A percentile compares a stretch with the other conserved stretches of the same genome.
phyloP scores from a whole-genome alignment of 1,139 yeast species.

The Hanseniaspora sp. region DNA sequence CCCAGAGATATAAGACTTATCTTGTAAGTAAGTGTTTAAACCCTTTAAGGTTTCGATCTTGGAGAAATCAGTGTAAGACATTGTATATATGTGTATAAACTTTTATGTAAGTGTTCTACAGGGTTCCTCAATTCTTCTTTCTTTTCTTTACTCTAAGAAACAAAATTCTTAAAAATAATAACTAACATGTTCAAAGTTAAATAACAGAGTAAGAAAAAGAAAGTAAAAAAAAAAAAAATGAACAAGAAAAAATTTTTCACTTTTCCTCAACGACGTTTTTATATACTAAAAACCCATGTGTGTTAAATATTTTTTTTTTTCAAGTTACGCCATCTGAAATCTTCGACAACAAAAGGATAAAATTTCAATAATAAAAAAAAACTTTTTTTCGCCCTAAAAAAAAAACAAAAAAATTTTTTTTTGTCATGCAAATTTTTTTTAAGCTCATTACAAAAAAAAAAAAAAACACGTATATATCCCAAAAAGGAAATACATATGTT shows the following conservation, averaged over 20 bases:
- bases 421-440: too few species aligned
- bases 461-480: too few species aligned
- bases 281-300: background rate
- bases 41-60: slow-evolving; percentile 71
- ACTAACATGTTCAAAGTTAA: too few species aligned
- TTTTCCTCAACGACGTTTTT: slow-evolving; percentile 8
- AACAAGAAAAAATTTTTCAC: background rate
- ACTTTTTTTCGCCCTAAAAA: background rate
- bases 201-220: too few species aligned
- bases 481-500: too few species aligned
- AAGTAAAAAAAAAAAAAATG: too few species aligned
- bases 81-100: slow-evolving; percentile 23
- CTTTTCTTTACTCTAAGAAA: too few species aligned
- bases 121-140: background rate
- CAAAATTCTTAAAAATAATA: too few species aligned
- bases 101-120: slow-evolving; percentile 13
- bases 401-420: too few species aligned
- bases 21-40: slow-evolving; percentile 79
- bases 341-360: background rate
- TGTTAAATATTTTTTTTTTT: background rate
- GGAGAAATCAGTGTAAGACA: slow-evolving; percentile 74
- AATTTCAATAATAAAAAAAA: too few species aligned
- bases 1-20: slow-evolving; percentile 92
- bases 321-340: background rate
- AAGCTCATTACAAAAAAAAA: too few species aligned